Percentiles rank a stretch among this genome's conserved stretches.
Conservation (phyloP, 192 early-diverging fungal genomes). For the Coemansia sp. region DNA sequence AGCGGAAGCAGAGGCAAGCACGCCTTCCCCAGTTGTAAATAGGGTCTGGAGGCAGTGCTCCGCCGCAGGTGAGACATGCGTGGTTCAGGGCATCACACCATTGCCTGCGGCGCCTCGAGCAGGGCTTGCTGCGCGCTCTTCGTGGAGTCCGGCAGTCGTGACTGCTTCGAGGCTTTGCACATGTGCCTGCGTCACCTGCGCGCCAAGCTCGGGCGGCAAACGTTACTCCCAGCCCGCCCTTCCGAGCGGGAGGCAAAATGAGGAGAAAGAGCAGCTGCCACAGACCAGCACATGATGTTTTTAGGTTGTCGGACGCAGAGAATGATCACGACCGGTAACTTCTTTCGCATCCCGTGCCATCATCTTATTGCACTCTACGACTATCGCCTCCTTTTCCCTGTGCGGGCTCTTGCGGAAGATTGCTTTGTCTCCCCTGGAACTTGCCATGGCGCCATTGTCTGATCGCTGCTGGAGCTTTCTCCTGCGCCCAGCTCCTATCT, state of each 20-base stretch:
- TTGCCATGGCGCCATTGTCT: no score
- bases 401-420: no score
- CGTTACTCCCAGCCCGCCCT: conserved; percentile 10
- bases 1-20: not conserved
- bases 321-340: not conserved
- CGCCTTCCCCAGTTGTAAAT: not conserved
- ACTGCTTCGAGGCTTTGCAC: conserved; percentile 1
- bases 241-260: no score
- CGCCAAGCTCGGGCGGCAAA: conserved; percentile 1
- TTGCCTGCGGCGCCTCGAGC: conserved; percentile 2
- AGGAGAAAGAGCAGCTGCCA: not conserved
- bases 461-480: no score
- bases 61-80: conserved; percentile 30
- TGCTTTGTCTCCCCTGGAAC: no score
- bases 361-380: no score
- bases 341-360: no score
- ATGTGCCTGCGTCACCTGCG: no score
- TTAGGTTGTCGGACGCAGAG: not conserved
- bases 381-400: no score
- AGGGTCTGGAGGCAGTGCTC: not conserved
- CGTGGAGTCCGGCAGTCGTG: not conserved
- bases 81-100: conserved; percentile 18
- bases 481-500: no score
- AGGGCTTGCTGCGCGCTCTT: conserved; percentile 1
- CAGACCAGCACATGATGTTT: not conserved